phyloP scores from a whole-genome alignment of 148 eudicot species.

The Nepenthes gracilis region DNA sequence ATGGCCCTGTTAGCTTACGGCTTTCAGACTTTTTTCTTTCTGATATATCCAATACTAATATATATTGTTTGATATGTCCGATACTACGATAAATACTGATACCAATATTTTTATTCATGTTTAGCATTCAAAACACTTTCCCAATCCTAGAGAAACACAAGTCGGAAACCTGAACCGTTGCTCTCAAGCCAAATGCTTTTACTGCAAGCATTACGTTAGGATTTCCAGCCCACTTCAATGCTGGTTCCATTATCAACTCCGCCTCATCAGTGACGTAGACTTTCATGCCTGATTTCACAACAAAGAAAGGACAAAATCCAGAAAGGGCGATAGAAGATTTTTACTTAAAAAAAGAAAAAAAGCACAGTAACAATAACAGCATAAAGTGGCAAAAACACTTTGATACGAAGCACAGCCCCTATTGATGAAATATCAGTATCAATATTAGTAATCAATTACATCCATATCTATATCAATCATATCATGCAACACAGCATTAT shows the following conservation, averaged over 20 bases:
- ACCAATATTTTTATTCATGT: too few relatives aligned
- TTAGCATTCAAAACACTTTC: not conserved
- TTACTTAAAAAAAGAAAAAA: not conserved
- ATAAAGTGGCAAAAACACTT: too few relatives aligned
- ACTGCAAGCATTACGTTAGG: slow-evolving; percentile 52
- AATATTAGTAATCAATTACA: too few relatives aligned
- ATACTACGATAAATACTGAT: too few relatives aligned
- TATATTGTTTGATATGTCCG: too few relatives aligned
- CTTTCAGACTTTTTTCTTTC: too few relatives aligned
- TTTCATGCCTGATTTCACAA: slow-evolving; percentile 54
- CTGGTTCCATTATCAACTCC: slow-evolving; percentile 88
- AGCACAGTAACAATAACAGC: not conserved
- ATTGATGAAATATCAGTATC: too few relatives aligned
- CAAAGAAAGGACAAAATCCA: not conserved
- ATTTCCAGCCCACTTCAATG: slow-evolving; percentile 84
- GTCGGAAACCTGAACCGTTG: slow-evolving; percentile 61
- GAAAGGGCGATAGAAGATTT: not conserved
- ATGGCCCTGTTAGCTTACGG: too few relatives aligned
- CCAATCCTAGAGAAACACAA: not conserved
- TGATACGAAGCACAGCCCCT: too few relatives aligned
- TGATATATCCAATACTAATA: too few relatives aligned
- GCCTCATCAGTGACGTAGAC: slow-evolving; percentile 75
- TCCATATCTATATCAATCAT: too few relatives aligned
- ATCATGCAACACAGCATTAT: too few relatives aligned
- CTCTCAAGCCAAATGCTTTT: slow-evolving; percentile 78